phyloP scores from a whole-genome alignment of 345 rosid species.

The Citrus unshiu region DNA sequence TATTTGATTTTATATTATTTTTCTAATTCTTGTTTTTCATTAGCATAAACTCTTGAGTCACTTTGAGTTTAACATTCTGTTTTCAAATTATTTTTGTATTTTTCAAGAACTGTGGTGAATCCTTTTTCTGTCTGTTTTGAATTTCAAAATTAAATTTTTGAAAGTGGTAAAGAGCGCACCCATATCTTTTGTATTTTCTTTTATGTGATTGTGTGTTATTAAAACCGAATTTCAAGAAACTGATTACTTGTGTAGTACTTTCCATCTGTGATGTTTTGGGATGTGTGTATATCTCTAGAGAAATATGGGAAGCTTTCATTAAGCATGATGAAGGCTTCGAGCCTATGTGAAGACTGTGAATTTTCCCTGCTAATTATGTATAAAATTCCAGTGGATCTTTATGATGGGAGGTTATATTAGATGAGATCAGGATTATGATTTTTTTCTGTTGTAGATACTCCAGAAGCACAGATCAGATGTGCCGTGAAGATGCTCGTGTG shows the following conservation, averaged over 20 bases:
- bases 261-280: background rate
- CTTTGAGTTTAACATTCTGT: background rate
- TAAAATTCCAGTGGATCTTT: background rate
- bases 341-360: background rate
- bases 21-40: background rate
- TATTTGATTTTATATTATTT: background rate
- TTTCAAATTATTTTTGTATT: background rate
- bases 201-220: background rate
- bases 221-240: background rate
- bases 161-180: background rate
- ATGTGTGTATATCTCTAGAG: background rate
- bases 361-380: background rate
- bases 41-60: background rate
- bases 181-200: background rate
- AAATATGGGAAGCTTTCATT: background rate
- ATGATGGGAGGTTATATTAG: background rate
- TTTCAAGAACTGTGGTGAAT: background rate
- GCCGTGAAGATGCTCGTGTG: conserved; percentile 76
- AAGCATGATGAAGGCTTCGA: background rate
- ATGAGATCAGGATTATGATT: background rate
- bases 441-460: conserved; percentile 41
- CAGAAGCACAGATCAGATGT: conserved; percentile 90
- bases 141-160: background rate
- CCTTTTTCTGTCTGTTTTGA: background rate
- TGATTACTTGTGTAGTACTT: background rate